These are phyloP conservation scores for Peniophora sp. DNA, from an alignment of 1,284 basidiomycete species.

Conservation along the genomic window DNA sequence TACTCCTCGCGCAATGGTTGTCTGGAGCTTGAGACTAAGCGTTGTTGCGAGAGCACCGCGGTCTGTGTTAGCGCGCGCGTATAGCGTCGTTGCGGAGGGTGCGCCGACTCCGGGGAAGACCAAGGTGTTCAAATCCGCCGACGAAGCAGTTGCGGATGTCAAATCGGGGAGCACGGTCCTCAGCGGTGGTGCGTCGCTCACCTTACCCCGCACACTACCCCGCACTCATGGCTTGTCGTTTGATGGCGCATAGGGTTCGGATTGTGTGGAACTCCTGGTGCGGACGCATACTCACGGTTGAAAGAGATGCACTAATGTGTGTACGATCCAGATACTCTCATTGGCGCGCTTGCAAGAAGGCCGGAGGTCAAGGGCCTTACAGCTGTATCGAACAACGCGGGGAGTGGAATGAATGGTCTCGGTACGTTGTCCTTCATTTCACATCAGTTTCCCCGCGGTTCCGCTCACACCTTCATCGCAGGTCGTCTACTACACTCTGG, in stretches of 20 bases:
- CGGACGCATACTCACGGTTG: constrained; percentile 7
- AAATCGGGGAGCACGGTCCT: constrained; percentile 63
- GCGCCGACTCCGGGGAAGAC: constrained; percentile 24
- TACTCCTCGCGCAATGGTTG: no score
- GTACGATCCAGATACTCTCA: constrained; percentile 64
- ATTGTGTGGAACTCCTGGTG: constrained; percentile 68
- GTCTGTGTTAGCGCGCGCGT: constrained; percentile 8
- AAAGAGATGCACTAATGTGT: background rate
- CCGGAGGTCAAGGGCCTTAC: constrained; percentile 70
- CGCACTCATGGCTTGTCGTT: no score
- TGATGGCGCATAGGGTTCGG: constrained; percentile 56
- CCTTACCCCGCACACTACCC: background rate
- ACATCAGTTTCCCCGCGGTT: background rate
- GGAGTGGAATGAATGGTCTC: constrained; percentile 69
- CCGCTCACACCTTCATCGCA: constrained; percentile 21
- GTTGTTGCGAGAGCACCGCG: background rate
- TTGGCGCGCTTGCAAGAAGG: constrained; percentile 70
- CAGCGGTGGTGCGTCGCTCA: constrained; percentile 60
- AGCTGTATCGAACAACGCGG: constrained; percentile 89
- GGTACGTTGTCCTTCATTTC: constrained; percentile 37
- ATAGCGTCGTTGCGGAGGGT: constrained; percentile 18
- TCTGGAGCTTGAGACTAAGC: background rate
- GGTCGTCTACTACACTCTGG: constrained; percentile 72
- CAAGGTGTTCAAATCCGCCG: constrained; percentile 48
- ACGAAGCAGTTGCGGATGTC: constrained; percentile 49